Evolutionary conservation across 371 early-diverging fungal species (phyloP).

Genomic region (Mucor piriformis): DNA sequence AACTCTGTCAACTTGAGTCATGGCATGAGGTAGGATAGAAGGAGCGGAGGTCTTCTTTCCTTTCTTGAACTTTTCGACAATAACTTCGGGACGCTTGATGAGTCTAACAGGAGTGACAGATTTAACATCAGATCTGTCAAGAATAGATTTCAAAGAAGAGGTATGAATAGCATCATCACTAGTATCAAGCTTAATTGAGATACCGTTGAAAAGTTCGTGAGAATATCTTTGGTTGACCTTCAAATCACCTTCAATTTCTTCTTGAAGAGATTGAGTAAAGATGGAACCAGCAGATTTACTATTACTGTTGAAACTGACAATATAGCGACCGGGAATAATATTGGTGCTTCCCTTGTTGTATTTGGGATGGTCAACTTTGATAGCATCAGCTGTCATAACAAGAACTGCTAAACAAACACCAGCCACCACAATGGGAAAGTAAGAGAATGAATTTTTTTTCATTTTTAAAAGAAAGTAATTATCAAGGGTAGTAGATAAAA

Average conservation of each 20-base stretch:
- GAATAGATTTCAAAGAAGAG: constrained; percentile 20
- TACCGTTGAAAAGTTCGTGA: constrained; percentile 40
- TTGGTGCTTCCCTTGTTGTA: constrained; percentile 11
- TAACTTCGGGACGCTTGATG: constrained; percentile 32
- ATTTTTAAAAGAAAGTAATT: constrained; percentile 8
- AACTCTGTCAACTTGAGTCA: constrained; percentile 49
- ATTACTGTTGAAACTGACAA: constrained; percentile 28
- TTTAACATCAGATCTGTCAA: constrained; percentile 26
- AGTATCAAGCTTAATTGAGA: constrained; percentile 33
- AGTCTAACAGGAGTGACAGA: constrained; percentile 33
- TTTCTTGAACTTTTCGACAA: not conserved
- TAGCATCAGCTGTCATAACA: constrained; percentile 21
- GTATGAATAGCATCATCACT: constrained; percentile 15
- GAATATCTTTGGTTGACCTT: constrained; percentile 26
- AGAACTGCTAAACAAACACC: constrained; percentile 31
- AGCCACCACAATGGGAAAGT: constrained; percentile 29
- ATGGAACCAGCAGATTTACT: not conserved
- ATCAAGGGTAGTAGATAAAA: not conserved
- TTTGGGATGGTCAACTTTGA: constrained; percentile 30
- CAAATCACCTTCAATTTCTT: constrained; percentile 31
- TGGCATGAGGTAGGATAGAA: constrained; percentile 35
- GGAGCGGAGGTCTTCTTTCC: not conserved
- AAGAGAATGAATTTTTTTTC: constrained; percentile 27
- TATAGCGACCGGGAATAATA: constrained; percentile 37
- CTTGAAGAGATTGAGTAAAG: constrained; percentile 23